phyloP scores from a whole-genome alignment of 805 yeast genomes.

The Zygoascus flipseniorum region DNA sequence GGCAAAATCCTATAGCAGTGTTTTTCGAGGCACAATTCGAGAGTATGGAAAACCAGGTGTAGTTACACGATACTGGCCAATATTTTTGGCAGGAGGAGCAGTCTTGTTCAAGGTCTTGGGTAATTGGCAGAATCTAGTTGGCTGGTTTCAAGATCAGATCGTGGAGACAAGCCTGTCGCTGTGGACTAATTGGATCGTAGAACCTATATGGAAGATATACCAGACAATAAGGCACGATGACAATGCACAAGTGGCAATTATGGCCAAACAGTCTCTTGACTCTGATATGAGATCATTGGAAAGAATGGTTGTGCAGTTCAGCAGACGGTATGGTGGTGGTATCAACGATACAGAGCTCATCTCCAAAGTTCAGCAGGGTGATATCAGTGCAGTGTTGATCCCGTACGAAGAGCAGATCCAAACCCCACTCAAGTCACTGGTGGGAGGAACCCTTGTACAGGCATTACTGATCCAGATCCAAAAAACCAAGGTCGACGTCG shows the following conservation, averaged over 20 bases:
- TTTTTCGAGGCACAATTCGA: background rate
- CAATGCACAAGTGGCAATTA: slow-evolving; percentile 59
- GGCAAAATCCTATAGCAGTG: background rate
- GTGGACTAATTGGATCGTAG: slow-evolving; percentile 73
- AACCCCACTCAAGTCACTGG: slow-evolving; percentile 52
- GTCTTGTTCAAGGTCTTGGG: slow-evolving; percentile 30
- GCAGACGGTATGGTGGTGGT: slow-evolving; percentile 27
- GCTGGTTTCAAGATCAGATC: slow-evolving; percentile 52
- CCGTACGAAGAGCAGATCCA: slow-evolving; percentile 71
- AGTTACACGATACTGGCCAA: slow-evolving; percentile 60
- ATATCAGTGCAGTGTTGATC: slow-evolving; percentile 68
- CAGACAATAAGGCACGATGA: slow-evolving; percentile 82
- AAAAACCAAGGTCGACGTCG: slow-evolving; percentile 92
- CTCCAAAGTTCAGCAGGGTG: slow-evolving; percentile 56
- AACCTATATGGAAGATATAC: slow-evolving; percentile 64
- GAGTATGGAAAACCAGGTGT: slow-evolving; percentile 10
- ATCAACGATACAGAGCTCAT: slow-evolving; percentile 24
- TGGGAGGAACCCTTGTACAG: slow-evolving; percentile 66
- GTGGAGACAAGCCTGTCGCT: slow-evolving; percentile 61
- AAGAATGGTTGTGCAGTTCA: slow-evolving; percentile 78
- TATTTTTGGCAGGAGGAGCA: slow-evolving; percentile 27
- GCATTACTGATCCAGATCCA: slow-evolving; percentile 86
- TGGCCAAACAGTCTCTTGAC: slow-evolving; percentile 67
- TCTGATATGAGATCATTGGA: slow-evolving; percentile 76
- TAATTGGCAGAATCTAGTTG: slow-evolving; percentile 43